phyloP scores from a whole-genome alignment of 139 green algal genomes.

The Coccomyxa sp. region DNA sequence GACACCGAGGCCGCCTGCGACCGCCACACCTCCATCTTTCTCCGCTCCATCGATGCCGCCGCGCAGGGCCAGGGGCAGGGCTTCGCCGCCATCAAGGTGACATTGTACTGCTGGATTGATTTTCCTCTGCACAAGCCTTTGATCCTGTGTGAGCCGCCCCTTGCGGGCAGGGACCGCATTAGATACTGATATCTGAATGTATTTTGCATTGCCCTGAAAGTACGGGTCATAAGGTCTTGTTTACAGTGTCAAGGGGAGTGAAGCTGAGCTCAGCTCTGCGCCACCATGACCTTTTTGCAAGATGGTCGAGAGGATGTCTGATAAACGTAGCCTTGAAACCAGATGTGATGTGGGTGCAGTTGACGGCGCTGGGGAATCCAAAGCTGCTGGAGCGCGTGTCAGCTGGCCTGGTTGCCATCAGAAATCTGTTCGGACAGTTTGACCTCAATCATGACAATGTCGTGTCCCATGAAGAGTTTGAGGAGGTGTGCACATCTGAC shows the following conservation, averaged over 20 bases:
- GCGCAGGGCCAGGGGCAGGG: constrained; percentile 38
- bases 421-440: constrained; percentile 59
- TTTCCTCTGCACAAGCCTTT: not conserved
- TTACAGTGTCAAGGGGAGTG: too few relatives aligned
- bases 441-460: constrained; percentile 58
- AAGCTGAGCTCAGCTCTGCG: too few relatives aligned
- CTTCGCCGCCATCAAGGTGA: constrained; percentile 81
- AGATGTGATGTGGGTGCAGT: constrained; percentile 22
- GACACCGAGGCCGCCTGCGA: constrained; percentile 63
- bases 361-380: constrained; percentile 82
- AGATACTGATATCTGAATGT: too few relatives aligned
- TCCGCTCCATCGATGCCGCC: constrained; percentile 64
- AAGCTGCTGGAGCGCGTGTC: constrained; percentile 69
- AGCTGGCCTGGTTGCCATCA: constrained; percentile 43
- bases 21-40: constrained; percentile 51
- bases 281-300: too few relatives aligned
- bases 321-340: too few relatives aligned
- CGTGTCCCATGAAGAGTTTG: constrained; percentile 44
- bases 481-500: constrained; percentile 2
- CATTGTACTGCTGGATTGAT: not conserved
- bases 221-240: too few relatives aligned
- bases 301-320: too few relatives aligned
- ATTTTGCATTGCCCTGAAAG: too few relatives aligned
- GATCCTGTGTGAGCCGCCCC: too few relatives aligned
- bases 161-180: too few relatives aligned